These are phyloP conservation scores for Manihot esculenta DNA, from an alignment of 441 rosid genomes.

Conservation along the genomic window DNA sequence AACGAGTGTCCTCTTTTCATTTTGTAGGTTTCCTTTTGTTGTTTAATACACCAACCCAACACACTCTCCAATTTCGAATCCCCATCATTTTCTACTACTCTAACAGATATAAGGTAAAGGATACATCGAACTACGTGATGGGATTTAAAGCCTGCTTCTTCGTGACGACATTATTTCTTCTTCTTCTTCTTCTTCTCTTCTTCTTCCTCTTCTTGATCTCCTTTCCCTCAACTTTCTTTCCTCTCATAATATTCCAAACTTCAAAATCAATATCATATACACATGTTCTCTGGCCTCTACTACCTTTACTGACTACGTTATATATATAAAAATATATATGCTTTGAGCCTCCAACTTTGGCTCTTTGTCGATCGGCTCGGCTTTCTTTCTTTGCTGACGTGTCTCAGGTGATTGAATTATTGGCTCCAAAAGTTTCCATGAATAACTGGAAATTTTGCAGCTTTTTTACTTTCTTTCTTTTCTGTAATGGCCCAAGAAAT, in stretches of 20 bases:
- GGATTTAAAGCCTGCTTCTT: constrained; percentile 40
- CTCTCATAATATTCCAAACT: constrained; percentile 37
- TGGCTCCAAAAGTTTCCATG: constrained; percentile 44
- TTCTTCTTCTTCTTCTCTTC: constrained; percentile 30
- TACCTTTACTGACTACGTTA: constrained; percentile 30
- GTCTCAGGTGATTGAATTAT: constrained; percentile 53
- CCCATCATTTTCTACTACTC: constrained; percentile 41
- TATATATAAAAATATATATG: constrained; percentile 12
- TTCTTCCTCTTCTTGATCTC: constrained; percentile 21
- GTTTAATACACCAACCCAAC: constrained; percentile 35
- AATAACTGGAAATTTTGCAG: constrained; percentile 29
- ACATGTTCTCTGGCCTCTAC: constrained; percentile 29
- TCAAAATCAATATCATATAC: constrained; percentile 29
- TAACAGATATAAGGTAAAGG: constrained; percentile 29
- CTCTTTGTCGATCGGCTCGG: constrained; percentile 41
- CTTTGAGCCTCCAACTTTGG: constrained; percentile 43
- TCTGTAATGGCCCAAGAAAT: constrained; percentile 31
- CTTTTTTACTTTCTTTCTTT: constrained; percentile 15
- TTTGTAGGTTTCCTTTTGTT: constrained; percentile 47
- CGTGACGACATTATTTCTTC: constrained; percentile 46
- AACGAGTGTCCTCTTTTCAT: constrained; percentile 39
- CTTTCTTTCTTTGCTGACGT: constrained; percentile 32
- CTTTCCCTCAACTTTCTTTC: constrained; percentile 11
- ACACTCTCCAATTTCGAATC: constrained; percentile 42
- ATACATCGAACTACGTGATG: constrained; percentile 50